These are phyloP conservation scores for Diaporthe australafricana DNA, from an alignment of 2,329 filamentous ascomycete genomes.

Conservation along the genomic window DNA sequence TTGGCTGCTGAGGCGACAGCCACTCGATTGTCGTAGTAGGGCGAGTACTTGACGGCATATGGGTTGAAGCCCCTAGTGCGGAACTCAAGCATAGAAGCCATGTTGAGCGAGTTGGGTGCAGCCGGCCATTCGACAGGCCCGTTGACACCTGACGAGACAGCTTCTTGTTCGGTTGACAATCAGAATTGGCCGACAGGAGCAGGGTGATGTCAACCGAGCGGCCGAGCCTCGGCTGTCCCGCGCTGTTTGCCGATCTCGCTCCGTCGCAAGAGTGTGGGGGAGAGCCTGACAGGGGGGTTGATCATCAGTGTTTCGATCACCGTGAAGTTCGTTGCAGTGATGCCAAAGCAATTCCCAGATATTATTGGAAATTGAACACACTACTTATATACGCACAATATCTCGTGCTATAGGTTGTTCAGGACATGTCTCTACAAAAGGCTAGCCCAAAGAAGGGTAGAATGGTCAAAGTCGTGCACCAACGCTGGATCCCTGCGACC, in stretches of 20 bases:
- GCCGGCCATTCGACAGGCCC: conserved; percentile 10
- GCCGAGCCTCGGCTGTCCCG: conserved; percentile 33
- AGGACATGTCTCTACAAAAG: no score
- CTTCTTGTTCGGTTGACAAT: not conserved
- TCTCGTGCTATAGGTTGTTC: no score
- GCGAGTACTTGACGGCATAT: conserved; percentile 97
- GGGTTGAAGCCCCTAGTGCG: conserved; percentile 94
- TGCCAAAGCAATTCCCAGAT: not conserved
- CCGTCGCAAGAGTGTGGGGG: not conserved
- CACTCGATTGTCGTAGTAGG: conserved; percentile 95
- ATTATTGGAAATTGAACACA: not conserved
- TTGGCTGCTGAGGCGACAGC: conserved; percentile 93
- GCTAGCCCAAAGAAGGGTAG: no score
- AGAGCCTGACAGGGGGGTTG: not conserved
- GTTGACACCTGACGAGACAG: not conserved
- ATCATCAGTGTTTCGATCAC: not conserved
- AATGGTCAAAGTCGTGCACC: not conserved
- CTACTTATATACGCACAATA: no score
- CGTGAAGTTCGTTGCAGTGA: not conserved
- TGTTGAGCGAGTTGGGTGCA: conserved; percentile 38
- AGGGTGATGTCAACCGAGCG: conserved; percentile 34
- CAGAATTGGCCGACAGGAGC: not conserved
- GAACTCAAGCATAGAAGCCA: conserved; percentile 85
- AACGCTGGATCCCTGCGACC: not conserved
- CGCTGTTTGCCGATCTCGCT: conserved; percentile 28